A percentile compares a stretch with the other conserved stretches of the same genome.
Conservation (phyloP, 2,329 filamentous ascomycete genomes). For the Dothideomycetidae sp. region DNA sequence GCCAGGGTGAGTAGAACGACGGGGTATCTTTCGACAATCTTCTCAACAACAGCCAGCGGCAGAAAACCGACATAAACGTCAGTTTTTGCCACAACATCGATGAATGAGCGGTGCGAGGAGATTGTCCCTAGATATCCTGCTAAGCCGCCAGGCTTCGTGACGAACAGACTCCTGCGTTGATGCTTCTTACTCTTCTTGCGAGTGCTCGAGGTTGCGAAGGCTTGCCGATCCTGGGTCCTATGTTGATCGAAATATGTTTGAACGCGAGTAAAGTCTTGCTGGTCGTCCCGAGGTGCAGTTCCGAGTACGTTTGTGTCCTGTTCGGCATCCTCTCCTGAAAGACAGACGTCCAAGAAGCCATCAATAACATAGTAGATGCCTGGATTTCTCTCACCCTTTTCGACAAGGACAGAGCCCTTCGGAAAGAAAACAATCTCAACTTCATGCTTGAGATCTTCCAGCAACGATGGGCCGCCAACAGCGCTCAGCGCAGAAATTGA, state of each 20-base stretch:
- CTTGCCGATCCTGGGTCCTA: slow-evolving; percentile 11
- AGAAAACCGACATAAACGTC: slow-evolving; percentile 97
- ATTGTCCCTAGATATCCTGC: slow-evolving; percentile 91
- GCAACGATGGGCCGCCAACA: slow-evolving; percentile 47
- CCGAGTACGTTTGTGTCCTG: slow-evolving; percentile 32
- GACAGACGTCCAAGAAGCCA: slow-evolving; percentile 86
- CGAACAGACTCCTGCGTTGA: slow-evolving; percentile 59
- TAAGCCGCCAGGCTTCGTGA: slow-evolving; percentile 88
- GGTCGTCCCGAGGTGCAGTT: slow-evolving; percentile 23
- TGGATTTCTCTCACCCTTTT: slow-evolving; percentile 93
- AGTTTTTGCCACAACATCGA: slow-evolving; percentile 92
- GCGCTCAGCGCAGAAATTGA: slow-evolving; percentile 34
- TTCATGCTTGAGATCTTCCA: slow-evolving; percentile 77
- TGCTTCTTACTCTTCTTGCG: slow-evolving; percentile 32
- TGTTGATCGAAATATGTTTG: slow-evolving; percentile 10
- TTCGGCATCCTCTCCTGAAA: slow-evolving; percentile 59
- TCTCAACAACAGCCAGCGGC: slow-evolving; percentile 69
- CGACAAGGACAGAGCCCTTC: slow-evolving; percentile 82
- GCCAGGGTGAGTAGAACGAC: slow-evolving; percentile 91
- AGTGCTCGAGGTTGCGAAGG: slow-evolving; percentile 15
- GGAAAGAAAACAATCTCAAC: slow-evolving; percentile 97
- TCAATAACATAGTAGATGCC: slow-evolving; percentile 96
- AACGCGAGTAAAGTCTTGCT: slow-evolving; percentile 16
- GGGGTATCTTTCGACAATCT: slow-evolving; percentile 84
- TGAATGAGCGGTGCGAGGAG: slow-evolving; percentile 89